Evolutionary conservation across 139 green algal genomes (phyloP).

Genomic region (Nannochloris sp.): DNA sequence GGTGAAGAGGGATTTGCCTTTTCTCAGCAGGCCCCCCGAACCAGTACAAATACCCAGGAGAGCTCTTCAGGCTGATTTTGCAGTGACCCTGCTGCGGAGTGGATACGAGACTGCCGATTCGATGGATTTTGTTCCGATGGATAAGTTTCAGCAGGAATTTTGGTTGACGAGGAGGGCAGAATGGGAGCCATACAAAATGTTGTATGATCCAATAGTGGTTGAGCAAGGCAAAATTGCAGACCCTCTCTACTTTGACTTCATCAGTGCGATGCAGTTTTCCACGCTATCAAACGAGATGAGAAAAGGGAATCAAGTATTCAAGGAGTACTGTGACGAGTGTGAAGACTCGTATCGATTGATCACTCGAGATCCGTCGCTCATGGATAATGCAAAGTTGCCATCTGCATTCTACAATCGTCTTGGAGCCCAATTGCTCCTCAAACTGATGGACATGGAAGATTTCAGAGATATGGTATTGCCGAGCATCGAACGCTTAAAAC

Average conservation of each 20-base stretch:
- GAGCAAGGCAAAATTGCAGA: conserved; percentile 55
- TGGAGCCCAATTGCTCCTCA: conserved; percentile 53
- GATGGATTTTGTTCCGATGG: conserved; percentile 75
- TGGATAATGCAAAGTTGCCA: conserved; percentile 49
- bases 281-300: conserved; percentile 46
- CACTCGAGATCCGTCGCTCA: conserved; percentile 24
- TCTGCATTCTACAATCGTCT: conserved; percentile 17
- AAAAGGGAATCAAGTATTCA: conserved; percentile 31
- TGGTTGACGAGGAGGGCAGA: conserved; percentile 63
- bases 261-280: conserved; percentile 59
- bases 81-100: conserved; percentile 71
- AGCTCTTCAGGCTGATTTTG: conserved; percentile 40
- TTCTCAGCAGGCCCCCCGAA: neutral
- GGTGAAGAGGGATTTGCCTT: too few relatives aligned
- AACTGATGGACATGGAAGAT: conserved; percentile 43
- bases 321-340: conserved; percentile 51
- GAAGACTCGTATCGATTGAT: conserved; percentile 24
- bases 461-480: conserved; percentile 52
- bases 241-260: conserved; percentile 85
- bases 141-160: conserved; percentile 53
- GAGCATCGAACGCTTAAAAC: conserved; percentile 14
- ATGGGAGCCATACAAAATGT: conserved; percentile 60
- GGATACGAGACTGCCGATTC: conserved; percentile 71
- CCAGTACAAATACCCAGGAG: conserved; percentile 7
- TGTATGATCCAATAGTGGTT: conserved; percentile 52